phyloP scores from a whole-genome alignment of 2,329 filamentous ascomycete genomes.

The Bisporella sp. region DNA sequence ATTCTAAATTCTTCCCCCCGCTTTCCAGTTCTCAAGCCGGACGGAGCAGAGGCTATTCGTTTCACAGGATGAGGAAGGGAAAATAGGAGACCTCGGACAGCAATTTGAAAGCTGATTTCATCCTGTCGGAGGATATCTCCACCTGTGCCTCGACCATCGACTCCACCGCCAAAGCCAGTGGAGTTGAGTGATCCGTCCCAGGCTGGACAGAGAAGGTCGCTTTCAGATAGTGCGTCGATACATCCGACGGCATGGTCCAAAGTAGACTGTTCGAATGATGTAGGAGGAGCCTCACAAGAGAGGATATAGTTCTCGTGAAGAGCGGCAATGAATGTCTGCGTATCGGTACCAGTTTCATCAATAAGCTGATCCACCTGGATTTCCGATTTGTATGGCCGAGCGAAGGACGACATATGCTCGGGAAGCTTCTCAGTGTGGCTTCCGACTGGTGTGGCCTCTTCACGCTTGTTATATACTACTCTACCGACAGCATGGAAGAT shows the following conservation, averaged over 20 bases:
- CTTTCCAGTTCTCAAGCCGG: slow-evolving; percentile 26
- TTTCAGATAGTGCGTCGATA: slow-evolving; percentile 78
- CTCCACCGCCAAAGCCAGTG: slow-evolving; percentile 43
- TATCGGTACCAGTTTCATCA: slow-evolving; percentile 89
- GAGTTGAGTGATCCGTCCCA: slow-evolving; percentile 62
- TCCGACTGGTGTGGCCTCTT: slow-evolving; percentile 41
- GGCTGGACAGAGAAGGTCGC: slow-evolving; percentile 75
- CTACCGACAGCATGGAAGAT: slow-evolving; percentile 96
- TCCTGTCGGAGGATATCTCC: slow-evolving; percentile 81
- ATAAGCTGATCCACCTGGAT: slow-evolving; percentile 71
- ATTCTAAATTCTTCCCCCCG: slow-evolving; percentile 69
- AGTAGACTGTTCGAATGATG: slow-evolving; percentile 48
- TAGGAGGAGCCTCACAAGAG: slow-evolving; percentile 62
- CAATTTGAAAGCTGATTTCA: slow-evolving; percentile 88
- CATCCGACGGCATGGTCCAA: slow-evolving; percentile 79
- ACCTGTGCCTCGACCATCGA: slow-evolving; percentile 43
- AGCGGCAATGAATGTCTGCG: slow-evolving; percentile 80
- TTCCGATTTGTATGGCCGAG: slow-evolving; percentile 55
- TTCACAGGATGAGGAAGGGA: slow-evolving; percentile 82
- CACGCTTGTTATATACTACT: slow-evolving; percentile 91
- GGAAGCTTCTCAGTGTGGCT: slow-evolving; percentile 50
- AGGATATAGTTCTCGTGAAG: slow-evolving; percentile 90
- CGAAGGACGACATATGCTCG: slow-evolving; percentile 46
- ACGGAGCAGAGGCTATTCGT: slow-evolving; percentile 40
- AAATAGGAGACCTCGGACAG: slow-evolving; percentile 80